These are phyloP conservation scores for Penicillium chermesinum DNA, from an alignment of 495 filamentous ascomycete genomes.

Conservation along the genomic window DNA sequence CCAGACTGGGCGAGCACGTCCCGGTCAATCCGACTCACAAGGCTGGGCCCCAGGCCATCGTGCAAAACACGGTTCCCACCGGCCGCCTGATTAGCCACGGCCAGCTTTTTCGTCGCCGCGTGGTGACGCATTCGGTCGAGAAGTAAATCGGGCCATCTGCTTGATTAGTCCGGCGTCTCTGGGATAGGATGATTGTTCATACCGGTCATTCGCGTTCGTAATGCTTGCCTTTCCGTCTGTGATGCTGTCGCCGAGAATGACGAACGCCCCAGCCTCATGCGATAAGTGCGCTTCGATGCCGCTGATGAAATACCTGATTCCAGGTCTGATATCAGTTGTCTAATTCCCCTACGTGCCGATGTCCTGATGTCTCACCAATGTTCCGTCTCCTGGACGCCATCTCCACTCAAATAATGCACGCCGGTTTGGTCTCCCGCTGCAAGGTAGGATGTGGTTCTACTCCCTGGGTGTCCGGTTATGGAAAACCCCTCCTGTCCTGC, in stretches of 20 bases:
- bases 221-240: conserved; percentile 64
- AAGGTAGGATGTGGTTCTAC: conserved; percentile 60
- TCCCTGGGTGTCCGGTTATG: conserved; percentile 64
- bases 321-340: not conserved
- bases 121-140: conserved; percentile 49
- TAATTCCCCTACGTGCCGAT: not conserved
- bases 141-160: conserved; percentile 62
- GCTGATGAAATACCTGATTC: conserved; percentile 54
- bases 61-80: conserved; percentile 63
- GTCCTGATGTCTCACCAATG: conserved; percentile 23
- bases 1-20: conserved; percentile 55
- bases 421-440: conserved; percentile 48
- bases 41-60: conserved; percentile 59
- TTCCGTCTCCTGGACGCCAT: conserved; percentile 15
- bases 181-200: conserved; percentile 3
- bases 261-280: conserved; percentile 39
- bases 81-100: conserved; percentile 66
- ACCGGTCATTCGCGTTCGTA: conserved; percentile 62
- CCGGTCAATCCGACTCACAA: conserved; percentile 56
- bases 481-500: conserved; percentile 50
- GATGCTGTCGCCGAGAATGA: conserved; percentile 69
- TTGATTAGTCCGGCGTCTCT: not conserved
- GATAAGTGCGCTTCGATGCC: conserved; percentile 55
- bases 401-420: conserved; percentile 41
- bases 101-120: conserved; percentile 41